Evolutionary conservation across 2,329 filamentous ascomycete genomes (phyloP).

Genomic region (Fusarium mundagurra): DNA sequence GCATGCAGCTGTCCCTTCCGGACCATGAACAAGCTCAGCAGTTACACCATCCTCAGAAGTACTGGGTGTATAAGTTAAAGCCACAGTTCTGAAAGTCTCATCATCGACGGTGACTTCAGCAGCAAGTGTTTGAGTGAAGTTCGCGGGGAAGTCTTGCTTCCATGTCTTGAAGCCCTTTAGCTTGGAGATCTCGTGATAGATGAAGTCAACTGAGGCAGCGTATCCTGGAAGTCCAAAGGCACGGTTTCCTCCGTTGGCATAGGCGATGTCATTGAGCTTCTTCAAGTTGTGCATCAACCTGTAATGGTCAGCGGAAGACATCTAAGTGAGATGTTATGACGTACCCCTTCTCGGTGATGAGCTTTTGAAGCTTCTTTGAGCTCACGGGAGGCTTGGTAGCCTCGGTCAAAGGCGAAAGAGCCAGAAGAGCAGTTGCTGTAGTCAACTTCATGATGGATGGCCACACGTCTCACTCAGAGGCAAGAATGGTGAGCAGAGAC

Average conservation of each 20-base stretch:
- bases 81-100: constrained; percentile 41
- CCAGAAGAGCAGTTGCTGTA: constrained; percentile 38
- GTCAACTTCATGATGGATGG: constrained; percentile 32
- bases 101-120: constrained; percentile 41
- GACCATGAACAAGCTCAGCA: constrained; percentile 39
- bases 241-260: constrained; percentile 46
- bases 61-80: constrained; percentile 46
- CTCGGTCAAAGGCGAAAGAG: constrained; percentile 30
- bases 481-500: neutral
- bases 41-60: constrained; percentile 46
- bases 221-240: constrained; percentile 47
- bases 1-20: constrained; percentile 42
- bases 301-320: neutral
- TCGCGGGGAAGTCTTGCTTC: constrained; percentile 46
- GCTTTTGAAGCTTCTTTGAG: constrained; percentile 39
- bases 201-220: constrained; percentile 48
- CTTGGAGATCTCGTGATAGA: constrained; percentile 42
- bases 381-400: constrained; percentile 35
- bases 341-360: constrained; percentile 39
- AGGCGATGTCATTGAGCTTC: constrained; percentile 45
- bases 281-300: constrained; percentile 43
- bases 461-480: neutral
- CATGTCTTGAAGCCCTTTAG: constrained; percentile 42
- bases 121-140: constrained; percentile 39
- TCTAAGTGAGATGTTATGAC: rapidly evolving